Evolutionary conservation across 169 alveolate species (phyloP).

Genomic region (Eimeria necatrix): DNA sequence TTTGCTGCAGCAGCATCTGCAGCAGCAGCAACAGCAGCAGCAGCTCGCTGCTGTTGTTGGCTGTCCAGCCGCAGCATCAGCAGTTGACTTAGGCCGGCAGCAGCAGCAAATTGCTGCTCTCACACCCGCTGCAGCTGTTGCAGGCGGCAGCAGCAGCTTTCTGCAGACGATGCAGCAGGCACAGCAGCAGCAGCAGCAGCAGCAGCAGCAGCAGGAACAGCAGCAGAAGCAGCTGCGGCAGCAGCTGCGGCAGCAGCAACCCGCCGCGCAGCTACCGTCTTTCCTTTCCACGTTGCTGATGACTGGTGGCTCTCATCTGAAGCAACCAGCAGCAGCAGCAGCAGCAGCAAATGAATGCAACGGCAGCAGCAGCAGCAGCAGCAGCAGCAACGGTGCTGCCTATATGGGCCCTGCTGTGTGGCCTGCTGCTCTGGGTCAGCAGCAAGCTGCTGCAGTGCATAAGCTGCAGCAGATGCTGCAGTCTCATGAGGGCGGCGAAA

Average conservation of each 20-base stretch:
- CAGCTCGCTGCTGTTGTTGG: background rate
- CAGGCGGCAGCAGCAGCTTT: background rate
- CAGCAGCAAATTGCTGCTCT: constrained; percentile 4
- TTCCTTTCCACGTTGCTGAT: background rate
- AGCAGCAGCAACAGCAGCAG: constrained; percentile 23
- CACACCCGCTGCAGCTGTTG: background rate
- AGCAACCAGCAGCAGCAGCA: background rate
- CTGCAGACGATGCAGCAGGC: background rate
- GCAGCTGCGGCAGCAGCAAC: no score
- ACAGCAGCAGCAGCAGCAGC: no score
- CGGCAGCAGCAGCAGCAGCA: background rate
- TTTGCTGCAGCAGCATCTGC: background rate
- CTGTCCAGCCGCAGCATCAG: background rate
- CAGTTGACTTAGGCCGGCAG: background rate
- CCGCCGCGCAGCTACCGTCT: background rate
- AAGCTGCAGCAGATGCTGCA: constrained; percentile 4
- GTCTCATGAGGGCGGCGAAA: background rate
- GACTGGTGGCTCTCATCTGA: background rate
- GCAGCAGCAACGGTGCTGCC: background rate
- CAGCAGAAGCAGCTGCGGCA: background rate
- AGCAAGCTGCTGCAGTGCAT: background rate
- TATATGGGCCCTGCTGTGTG: background rate
- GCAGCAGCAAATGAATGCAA: background rate
- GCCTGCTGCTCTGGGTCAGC: background rate
- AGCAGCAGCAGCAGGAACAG: background rate